Evolutionary conservation across 768 basidiomycete genomes (phyloP).

Genomic region (Kwoniella sp.): DNA sequence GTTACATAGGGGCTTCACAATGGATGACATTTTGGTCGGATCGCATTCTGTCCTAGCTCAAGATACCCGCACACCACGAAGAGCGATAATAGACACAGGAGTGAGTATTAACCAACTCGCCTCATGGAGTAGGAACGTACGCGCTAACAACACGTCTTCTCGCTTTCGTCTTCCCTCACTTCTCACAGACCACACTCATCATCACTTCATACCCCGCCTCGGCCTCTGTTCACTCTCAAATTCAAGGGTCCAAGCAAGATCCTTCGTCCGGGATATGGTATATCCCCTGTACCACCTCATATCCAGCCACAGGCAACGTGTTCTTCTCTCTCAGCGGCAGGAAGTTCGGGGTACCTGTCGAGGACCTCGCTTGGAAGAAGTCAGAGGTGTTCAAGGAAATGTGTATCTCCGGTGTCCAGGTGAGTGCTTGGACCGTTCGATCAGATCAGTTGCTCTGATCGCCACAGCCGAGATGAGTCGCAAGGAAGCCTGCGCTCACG

Average conservation of each 20-base stretch:
- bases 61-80: conserved; percentile 23
- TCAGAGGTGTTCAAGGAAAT: conserved; percentile 11
- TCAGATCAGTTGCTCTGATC: too few relatives aligned
- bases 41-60: conserved; percentile 14
- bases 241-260: conserved; percentile 17
- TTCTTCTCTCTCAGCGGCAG: conserved; percentile 28
- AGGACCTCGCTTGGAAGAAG: conserved; percentile 37
- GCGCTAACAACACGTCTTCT: too few relatives aligned
- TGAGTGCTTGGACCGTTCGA: conserved; percentile 11
- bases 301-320: conserved; percentile 20
- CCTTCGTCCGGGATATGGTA: conserved; percentile 23
- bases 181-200: conserved; percentile 32
- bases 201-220: conserved; percentile 28
- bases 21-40: conserved; percentile 31
- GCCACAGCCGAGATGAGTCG: too few relatives aligned
- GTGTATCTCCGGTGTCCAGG: conserved; percentile 39
- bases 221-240: conserved; percentile 17
- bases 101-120: conserved; percentile 5
- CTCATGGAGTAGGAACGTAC: background rate
- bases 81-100: conserved; percentile 37
- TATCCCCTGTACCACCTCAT: conserved; percentile 27
- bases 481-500: too few relatives aligned
- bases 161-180: too few relatives aligned
- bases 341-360: conserved; percentile 30
- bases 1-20: conserved; percentile 14